These are phyloP conservation scores for Gymnopus androsaceus DNA, from an alignment of 1,284 basidiomycete species.

Conservation along the genomic window DNA sequence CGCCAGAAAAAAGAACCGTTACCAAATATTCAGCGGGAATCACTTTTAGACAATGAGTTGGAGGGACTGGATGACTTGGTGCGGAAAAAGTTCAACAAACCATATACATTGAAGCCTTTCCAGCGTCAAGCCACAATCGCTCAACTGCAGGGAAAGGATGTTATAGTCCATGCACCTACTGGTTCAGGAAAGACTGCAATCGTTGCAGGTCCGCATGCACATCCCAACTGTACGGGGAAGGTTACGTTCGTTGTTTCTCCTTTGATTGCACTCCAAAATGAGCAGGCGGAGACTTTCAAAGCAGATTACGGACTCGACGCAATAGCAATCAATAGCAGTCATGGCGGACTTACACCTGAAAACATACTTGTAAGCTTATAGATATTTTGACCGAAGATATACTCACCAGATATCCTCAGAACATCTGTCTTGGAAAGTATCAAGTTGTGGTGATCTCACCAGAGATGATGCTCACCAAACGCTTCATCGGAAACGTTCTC, in stretches of 20 bases:
- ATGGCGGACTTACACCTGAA: slow-evolving; percentile 21
- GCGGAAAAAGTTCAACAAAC: too few species aligned
- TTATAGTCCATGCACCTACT: slow-evolving; percentile 36
- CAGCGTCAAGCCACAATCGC: slow-evolving; percentile 25
- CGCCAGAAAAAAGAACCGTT: too few species aligned
- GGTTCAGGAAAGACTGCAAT: slow-evolving; percentile 35
- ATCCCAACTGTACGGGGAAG: slow-evolving; percentile 26
- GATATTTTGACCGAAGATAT: slow-evolving; percentile 29
- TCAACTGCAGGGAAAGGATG: slow-evolving; percentile 28
- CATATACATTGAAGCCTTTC: too few species aligned
- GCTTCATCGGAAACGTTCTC: slow-evolving; percentile 35
- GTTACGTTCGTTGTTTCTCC: slow-evolving; percentile 20
- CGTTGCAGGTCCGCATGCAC: too few species aligned
- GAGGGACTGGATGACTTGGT: too few species aligned
- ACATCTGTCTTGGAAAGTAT: too few species aligned
- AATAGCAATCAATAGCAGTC: slow-evolving; percentile 19
- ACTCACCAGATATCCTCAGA: slow-evolving; percentile 29
- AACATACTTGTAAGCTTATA: not conserved
- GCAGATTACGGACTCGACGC: slow-evolving; percentile 18
- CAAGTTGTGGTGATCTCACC: too few species aligned
- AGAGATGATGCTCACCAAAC: slow-evolving; percentile 44
- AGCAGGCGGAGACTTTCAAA: slow-evolving; percentile 21
- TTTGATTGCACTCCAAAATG: slow-evolving; percentile 20
- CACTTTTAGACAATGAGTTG: too few species aligned
- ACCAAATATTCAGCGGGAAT: too few species aligned